Base-by-base conservation (phyloP, 1,284 basidiomycete genomes). In the Rhodotorula sp. region DNA sequence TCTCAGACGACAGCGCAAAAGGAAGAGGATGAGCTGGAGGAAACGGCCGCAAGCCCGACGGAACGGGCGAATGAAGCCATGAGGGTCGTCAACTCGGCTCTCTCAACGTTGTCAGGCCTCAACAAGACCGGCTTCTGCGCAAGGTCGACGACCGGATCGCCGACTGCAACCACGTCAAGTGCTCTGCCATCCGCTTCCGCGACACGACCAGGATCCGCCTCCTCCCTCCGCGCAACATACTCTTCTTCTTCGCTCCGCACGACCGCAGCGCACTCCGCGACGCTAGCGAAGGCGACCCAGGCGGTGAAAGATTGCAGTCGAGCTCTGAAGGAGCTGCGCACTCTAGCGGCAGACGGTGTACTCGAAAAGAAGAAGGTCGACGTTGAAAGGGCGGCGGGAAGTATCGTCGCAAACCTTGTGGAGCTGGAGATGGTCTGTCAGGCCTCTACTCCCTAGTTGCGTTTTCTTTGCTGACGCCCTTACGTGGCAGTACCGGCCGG, bases 311-410 rank as follows among this genome's bases (percentile, higher is more conserved):
- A 67, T 2, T 61, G 63, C 1, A 36, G 58, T 3, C 36, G 47
- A 24, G 77, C 79, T 20, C 71, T 76, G 32, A 80, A 77, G 36
- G 76, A 80, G 29, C 78, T 76, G 46, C 65, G 79, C 29, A 77
- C 79, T 24, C 80, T 81, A 20, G 79, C 79, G 7, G 75, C 80
- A 24, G 68, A 72, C 29, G 52, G 68, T 2, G 27, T 34, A 15
- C 49, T 71, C 30, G 62, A 29, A 22, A 53, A 62, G 46, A 69
- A 70, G n/a, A 27, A 48, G 48, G 56, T 89, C 24, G 87, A 90
- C 74, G 83, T 90, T 5, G 90, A 91, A 79, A 83, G 87, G 51
- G 88, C 88, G 0, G 89, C 88, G 1, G 84, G 84, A 60, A 87
- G 86, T 70, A 80, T 90, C 7, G 77, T 86, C 10, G 86, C 85